Percentiles rank a stretch among this genome's conserved stretches.
phyloP scores from a whole-genome alignment of 257 asterid species.

The Fraxinus americana region DNA sequence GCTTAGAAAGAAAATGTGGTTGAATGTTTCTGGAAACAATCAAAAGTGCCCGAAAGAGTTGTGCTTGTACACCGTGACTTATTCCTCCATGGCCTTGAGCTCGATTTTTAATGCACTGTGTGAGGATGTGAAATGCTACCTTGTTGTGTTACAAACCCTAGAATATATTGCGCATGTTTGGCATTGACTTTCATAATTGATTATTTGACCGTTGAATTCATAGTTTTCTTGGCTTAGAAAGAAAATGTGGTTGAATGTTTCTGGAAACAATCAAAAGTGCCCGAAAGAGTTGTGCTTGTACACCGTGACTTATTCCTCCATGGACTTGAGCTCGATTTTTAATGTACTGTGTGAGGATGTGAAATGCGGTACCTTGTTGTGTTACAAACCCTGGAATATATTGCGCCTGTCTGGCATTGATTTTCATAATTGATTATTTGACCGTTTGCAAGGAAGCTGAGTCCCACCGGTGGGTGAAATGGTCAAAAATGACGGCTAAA shows the following conservation, averaged over 20 bases:
- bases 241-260: too few species aligned
- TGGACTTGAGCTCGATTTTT: background rate
- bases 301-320: background rate
- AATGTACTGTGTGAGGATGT: background rate
- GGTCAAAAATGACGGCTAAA: too few species aligned
- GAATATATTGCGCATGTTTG: too few species aligned
- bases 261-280: background rate
- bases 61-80: background rate
- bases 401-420: too few species aligned
- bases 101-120: too few species aligned
- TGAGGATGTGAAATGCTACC: background rate
- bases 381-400: background rate
- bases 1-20: background rate
- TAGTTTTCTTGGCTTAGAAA: background rate
- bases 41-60: background rate
- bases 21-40: too few species aligned
- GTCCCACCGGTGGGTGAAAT: too few species aligned
- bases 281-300: background rate
- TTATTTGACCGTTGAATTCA: background rate
- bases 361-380: background rate
- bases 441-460: too few species aligned
- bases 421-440: too few species aligned
- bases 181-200: too few species aligned
- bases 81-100: background rate
- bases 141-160: background rate